Conservation (phyloP, 2,329 filamentous ascomycete species). For the Diaporthe caulivora region DNA sequence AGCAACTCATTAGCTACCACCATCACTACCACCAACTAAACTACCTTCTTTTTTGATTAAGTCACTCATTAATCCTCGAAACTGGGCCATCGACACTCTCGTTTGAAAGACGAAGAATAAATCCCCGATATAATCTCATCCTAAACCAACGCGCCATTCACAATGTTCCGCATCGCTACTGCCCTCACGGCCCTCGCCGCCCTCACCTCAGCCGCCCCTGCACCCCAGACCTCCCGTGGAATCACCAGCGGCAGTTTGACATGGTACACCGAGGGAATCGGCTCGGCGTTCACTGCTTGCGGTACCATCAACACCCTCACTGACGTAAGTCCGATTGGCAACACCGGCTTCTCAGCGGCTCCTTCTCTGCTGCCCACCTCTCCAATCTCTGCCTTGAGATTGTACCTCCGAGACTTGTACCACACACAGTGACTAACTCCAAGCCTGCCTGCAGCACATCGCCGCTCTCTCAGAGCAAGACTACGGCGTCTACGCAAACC, state of each 20-base stretch:
- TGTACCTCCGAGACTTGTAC: not conserved
- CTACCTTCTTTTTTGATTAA: conserved; percentile 28
- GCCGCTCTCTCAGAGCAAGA: conserved; percentile 44
- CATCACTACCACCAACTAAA: conserved; percentile 5
- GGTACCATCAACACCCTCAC: conserved; percentile 17
- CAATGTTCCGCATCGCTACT: conserved; percentile 28
- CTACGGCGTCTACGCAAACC: conserved; percentile 42
- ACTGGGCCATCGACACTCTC: conserved; percentile 11
- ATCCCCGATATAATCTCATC: not conserved
- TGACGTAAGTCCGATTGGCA: conserved; percentile 6
- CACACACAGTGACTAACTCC: not conserved
- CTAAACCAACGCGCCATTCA: not conserved
- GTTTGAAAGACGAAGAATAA: not conserved
- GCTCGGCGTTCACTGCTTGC: conserved; percentile 26
- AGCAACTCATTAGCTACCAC: conserved; percentile 17
- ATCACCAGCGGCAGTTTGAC: conserved; percentile 27
- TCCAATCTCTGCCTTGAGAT: not conserved
- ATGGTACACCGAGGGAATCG: conserved; percentile 37
- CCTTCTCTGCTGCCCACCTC: too few species aligned
- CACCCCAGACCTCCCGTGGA: conserved; percentile 1
- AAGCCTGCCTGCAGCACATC: conserved; percentile 32
- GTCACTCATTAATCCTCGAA: conserved; percentile 30
- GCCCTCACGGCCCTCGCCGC: conserved; percentile 29
- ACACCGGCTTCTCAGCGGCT: not conserved
- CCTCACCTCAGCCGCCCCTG: conserved; percentile 27